Conservation (phyloP, 2,329 filamentous ascomycete species). For the Cucurbitaria berberidis region DNA sequence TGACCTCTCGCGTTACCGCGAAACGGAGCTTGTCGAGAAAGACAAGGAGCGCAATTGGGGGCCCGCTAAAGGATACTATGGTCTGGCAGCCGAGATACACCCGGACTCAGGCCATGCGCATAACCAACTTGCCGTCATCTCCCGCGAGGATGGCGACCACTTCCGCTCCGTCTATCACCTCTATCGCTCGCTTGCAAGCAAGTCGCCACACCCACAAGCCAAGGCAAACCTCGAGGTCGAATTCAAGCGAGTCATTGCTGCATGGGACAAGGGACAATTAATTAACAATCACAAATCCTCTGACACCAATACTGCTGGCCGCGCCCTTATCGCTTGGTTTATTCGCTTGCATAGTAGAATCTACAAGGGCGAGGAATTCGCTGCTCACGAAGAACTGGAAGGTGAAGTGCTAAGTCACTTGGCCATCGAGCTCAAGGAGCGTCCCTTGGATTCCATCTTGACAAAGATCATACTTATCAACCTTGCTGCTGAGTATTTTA, state of each 20-base stretch:
- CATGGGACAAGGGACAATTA: constrained; percentile 63
- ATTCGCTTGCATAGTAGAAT: constrained; percentile 84
- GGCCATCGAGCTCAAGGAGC: constrained; percentile 72
- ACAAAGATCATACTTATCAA: constrained; percentile 85
- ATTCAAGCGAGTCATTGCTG: constrained; percentile 69
- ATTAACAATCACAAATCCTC: constrained; percentile 49
- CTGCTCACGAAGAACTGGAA: constrained; percentile 80
- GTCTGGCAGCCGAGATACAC: constrained; percentile 77
- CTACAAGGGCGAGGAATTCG: constrained; percentile 76
- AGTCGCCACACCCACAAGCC: constrained; percentile 76
- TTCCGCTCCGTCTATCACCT: constrained; percentile 88
- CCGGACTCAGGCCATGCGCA: constrained; percentile 82
- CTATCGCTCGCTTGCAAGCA: constrained; percentile 79
- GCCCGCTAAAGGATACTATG: constrained; percentile 82
- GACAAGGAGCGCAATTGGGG: constrained; percentile 76
- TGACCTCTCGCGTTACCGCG: constrained; percentile 87
- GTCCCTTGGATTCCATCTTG: constrained; percentile 68
- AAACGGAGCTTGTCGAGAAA: constrained; percentile 71
- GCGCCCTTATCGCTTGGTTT: constrained; percentile 79
- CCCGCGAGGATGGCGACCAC: constrained; percentile 77
- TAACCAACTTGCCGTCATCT: constrained; percentile 89
- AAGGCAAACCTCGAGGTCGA: constrained; percentile 78
- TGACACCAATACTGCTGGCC: constrained; percentile 61
- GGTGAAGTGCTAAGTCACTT: constrained; percentile 82
- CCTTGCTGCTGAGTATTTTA: constrained; percentile 80